phyloP scores from a whole-genome alignment of 1,284 basidiomycete species.

The Caloboletus firmus region DNA sequence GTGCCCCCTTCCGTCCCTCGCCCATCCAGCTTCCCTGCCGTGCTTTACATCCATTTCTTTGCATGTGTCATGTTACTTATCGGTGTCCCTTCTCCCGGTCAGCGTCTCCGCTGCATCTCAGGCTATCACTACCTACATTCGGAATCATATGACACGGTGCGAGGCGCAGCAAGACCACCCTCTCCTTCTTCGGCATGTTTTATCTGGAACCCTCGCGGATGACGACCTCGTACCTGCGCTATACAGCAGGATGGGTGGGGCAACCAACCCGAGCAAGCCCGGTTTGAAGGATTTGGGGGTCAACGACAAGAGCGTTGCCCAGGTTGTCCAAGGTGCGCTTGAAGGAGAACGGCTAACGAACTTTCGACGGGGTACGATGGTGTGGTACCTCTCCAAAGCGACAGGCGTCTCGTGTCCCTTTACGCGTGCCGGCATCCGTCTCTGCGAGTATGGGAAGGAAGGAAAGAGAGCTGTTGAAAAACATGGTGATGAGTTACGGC shows the following conservation, averaged over 20 bases:
- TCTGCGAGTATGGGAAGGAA: slow-evolving; percentile 63
- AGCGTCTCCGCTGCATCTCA: slow-evolving; percentile 75
- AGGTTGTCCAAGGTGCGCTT: not conserved
- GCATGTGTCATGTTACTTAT: slow-evolving; percentile 19
- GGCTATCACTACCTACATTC: slow-evolving; percentile 76
- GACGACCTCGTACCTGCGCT: slow-evolving; percentile 72
- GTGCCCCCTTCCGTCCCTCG: slow-evolving; percentile 30
- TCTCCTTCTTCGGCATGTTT: slow-evolving; percentile 65
- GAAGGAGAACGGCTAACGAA: slow-evolving; percentile 58
- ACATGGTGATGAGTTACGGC: slow-evolving; percentile 15
- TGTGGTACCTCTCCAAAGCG: slow-evolving; percentile 75
- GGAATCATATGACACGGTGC: slow-evolving; percentile 67
- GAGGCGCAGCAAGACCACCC: slow-evolving; percentile 69
- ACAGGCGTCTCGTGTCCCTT: slow-evolving; percentile 75
- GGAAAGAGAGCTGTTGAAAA: slow-evolving; percentile 37
- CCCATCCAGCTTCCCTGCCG: slow-evolving; percentile 5
- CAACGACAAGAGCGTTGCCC: slow-evolving; percentile 12
- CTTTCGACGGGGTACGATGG: slow-evolving; percentile 72
- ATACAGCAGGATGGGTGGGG: slow-evolving; percentile 67
- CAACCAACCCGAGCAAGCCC: slow-evolving; percentile 47
- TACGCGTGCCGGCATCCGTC: slow-evolving; percentile 62
- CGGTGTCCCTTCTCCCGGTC: slow-evolving; percentile 2
- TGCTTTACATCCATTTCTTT: slow-evolving; percentile 12
- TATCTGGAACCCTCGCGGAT: slow-evolving; percentile 68
- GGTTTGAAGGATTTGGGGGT: slow-evolving; percentile 15